Base-by-base conservation (phyloP, 2,329 filamentous ascomycete species). In the Parascedosporium putredinis region DNA sequence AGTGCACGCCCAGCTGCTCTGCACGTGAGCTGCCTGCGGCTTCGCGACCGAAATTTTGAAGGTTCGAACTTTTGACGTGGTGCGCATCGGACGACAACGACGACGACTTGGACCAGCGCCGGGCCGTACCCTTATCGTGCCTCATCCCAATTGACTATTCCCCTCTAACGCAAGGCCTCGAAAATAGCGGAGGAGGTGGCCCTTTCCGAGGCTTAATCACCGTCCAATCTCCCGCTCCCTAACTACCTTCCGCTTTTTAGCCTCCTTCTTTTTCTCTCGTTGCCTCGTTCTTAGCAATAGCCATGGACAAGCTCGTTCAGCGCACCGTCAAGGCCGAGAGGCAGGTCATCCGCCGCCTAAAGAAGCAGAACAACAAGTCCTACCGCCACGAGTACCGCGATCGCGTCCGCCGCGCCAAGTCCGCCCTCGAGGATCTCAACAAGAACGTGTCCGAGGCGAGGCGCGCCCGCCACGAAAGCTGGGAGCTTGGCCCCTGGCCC, bases 401-500 rank as follows among this genome's bases (percentile, higher is more conserved):
- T 50, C 61, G 63, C 53, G 44, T 49, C 47, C 52, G 54, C 25
- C 45, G 49, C 9, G 56, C 60, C 33, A 58, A 59, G 33, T 49
- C 54, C 4, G 62, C 63, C 49, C 56, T 61, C 25, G 50, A 55
- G 4, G 64, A 71, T 54, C 58, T 68, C 49, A 56, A 60, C 27
- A 48, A 61, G 43, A 64, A 67, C 54, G 53, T 71, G 12, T 61
- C 62, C 47, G 62, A 67, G 36, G 70, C 73, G 43, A 66, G 69
- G 29, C 62, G 70, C 55, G 72, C 75, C 46, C 77, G 85, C 49
- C 76, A 75, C 53, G 85, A 95, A 62, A 83, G 91, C 64, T 95
- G 86, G 80, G 71, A 84, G 55, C 67, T 88, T 55, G 91, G 90
- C 0, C 78, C 7, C 62, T 95, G 55, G 84, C 88, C 3, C 89